Base-by-base conservation (phyloP, 768 basidiomycete genomes). In the Russula foetens region DNA sequence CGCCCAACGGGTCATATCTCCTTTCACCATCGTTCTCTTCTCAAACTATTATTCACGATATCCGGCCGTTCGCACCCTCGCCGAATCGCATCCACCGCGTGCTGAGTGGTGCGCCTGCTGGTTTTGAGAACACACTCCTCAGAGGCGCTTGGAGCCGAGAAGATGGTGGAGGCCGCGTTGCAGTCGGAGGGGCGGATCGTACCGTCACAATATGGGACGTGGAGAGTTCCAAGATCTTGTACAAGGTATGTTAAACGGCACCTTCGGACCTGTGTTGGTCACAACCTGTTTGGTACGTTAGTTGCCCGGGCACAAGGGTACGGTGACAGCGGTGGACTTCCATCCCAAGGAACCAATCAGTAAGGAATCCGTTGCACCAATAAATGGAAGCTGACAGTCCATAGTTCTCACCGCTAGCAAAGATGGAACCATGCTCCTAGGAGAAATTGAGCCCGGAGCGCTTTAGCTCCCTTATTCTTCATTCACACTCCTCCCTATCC, bases 291-390 rank as follows among this genome's bases (percentile, higher is more conserved):
- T 47, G 49, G 35, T 21, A 62, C 9, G 24, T 15, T 52, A 91
- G 90, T 80, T 98, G 58, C 92, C 96, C 41, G 96, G 96, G 15
- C 96, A 99, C 72, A 97, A 92, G 72, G 95, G 96, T 12, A 95
- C 95, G 0, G 94, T 98, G 15, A 94, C 92, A 1, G 77, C 87
- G n/a, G 92, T 93, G 0, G 97, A 96, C 67, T 97, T 96, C 78
- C 93, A 96, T 71, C 94, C 96, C 9, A 92, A 86, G 69, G 94
- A 97, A 67, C 95, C 94, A 12, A 94, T 97, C 71, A 83, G 93
- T 96, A 72, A 65, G 93, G 77, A 28, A 33, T 11, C 47, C 7
- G 38, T 29, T 62, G 57, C 15, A 17, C 52, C 24, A 24, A 46
- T 1, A 46, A 43, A 47, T 56, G 24, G 35, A 21, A 24, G 28